Percentiles rank a stretch among this genome's conserved stretches.
phyloP scores from a whole-genome alignment of 2,329 filamentous ascomycete genomes.

The Ophiostoma fasciatum region DNA sequence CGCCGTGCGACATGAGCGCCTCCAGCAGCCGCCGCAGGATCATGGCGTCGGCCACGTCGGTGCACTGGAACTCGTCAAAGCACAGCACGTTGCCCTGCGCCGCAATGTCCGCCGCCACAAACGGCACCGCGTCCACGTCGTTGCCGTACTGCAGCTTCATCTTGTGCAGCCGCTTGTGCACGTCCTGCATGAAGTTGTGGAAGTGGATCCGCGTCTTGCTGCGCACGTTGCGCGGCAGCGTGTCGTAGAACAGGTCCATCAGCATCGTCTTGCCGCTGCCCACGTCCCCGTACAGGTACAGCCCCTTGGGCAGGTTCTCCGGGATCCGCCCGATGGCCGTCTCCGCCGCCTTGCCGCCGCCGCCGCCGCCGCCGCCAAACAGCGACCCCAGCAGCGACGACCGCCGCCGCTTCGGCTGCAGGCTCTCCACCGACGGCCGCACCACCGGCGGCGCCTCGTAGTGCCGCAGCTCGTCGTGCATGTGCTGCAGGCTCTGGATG shows the following conservation, averaged over 20 bases:
- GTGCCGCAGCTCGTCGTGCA: constrained; percentile 64
- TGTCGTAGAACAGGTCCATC: constrained; percentile 97
- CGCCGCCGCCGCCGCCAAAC: constrained; percentile 31
- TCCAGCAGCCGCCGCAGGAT: constrained; percentile 74
- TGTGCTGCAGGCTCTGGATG: constrained; percentile 74
- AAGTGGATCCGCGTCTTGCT: constrained; percentile 92
- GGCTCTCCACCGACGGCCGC: constrained; percentile 61
- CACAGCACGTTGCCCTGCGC: constrained; percentile 74
- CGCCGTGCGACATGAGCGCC: constrained; percentile 87
- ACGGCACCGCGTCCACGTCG: constrained; percentile 80
- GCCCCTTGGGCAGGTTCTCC: constrained; percentile 62
- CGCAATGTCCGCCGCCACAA: constrained; percentile 89
- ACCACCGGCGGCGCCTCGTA: constrained; percentile 63
- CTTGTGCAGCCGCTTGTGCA: constrained; percentile 78
- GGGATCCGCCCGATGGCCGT: constrained; percentile 41
- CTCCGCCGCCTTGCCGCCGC: constrained; percentile 13
- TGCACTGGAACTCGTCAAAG: constrained; percentile 98
- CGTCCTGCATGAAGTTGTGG: constrained; percentile 98
- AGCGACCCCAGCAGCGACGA: constrained; percentile 42
- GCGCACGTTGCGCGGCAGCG: constrained; percentile 62
- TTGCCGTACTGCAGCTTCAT: constrained; percentile 82
- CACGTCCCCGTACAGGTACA: constrained; percentile 94
- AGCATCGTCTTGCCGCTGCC: constrained; percentile 98
- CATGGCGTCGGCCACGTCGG: constrained; percentile 97
- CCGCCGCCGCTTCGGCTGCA: constrained; percentile 28